Conservation (phyloP, 345 rosid genomes). For the Firmiana major region DNA sequence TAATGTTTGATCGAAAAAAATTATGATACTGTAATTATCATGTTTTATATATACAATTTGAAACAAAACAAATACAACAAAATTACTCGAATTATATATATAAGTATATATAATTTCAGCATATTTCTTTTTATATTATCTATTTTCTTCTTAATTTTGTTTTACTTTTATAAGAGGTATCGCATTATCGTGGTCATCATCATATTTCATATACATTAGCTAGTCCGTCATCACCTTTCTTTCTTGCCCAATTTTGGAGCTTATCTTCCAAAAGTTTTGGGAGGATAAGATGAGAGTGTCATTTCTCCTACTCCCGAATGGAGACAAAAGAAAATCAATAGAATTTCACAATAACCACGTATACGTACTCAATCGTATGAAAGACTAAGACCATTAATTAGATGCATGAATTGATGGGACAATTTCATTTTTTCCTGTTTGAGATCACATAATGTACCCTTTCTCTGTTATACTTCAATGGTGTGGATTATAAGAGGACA, state of each 20-base stretch:
- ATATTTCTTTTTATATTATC: too few relatives aligned
- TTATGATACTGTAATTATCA: too few relatives aligned
- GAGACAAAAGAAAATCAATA: background rate
- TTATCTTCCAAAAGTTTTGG: conserved; percentile 7
- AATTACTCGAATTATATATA: too few relatives aligned
- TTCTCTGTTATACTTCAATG: background rate
- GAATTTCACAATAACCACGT: background rate
- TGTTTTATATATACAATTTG: too few relatives aligned
- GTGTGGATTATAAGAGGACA: too few relatives aligned
- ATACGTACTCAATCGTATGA: background rate
- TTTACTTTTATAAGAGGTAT: background rate
- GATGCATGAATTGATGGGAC: background rate
- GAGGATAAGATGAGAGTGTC: background rate
- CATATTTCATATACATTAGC: too few relatives aligned
- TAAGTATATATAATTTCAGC: background rate
- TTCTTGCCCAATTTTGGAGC: background rate
- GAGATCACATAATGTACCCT: background rate
- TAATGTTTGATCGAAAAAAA: too few relatives aligned
- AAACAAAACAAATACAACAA: too few relatives aligned
- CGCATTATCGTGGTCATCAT: background rate
- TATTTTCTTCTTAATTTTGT: background rate
- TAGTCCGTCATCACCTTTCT: background rate
- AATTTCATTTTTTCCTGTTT: background rate
- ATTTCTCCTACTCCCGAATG: background rate
- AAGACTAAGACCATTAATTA: background rate